Evolutionary conservation across 2,329 filamentous ascomycete species (phyloP).

Genomic region (Apiospora marii): DNA sequence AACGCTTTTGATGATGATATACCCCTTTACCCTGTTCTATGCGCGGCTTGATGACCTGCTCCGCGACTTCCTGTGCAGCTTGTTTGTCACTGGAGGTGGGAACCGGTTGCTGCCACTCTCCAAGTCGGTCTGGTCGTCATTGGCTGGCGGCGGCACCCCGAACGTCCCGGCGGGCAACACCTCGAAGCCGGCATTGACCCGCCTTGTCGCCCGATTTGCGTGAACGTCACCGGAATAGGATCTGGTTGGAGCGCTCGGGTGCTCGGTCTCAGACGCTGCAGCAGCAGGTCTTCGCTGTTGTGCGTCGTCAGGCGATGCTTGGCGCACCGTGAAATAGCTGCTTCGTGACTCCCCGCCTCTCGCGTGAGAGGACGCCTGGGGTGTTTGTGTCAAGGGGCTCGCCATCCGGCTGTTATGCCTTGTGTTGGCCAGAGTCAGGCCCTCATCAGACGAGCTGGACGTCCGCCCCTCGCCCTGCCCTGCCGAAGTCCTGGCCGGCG

Average conservation of each 20-base stretch:
- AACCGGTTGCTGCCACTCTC: constrained; percentile 31
- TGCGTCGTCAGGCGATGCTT: background rate
- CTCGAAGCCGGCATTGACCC: constrained; percentile 42
- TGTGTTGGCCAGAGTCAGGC: constrained; percentile 18
- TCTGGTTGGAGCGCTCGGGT: constrained; percentile 32
- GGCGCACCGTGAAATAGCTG: constrained; percentile 16
- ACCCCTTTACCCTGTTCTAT: background rate
- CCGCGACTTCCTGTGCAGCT: constrained; percentile 34
- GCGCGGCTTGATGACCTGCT: constrained; percentile 31
- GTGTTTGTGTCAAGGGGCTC: constrained; percentile 22
- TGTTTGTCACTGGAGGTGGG: constrained; percentile 27
- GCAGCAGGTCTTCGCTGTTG: background rate
- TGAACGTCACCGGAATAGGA: constrained; percentile 39
- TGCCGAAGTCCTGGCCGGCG: constrained; percentile 10
- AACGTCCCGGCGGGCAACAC: constrained; percentile 41
- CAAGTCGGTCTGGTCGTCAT: constrained; percentile 34
- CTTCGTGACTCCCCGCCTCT: background rate
- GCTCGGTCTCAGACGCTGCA: background rate
- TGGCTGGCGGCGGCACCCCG: constrained; percentile 12
- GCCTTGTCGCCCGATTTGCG: constrained; percentile 36
- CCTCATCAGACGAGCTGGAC: constrained; percentile 28
- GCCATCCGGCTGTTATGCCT: constrained; percentile 16
- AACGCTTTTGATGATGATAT: background rate
- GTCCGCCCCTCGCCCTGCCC: constrained; percentile 25
- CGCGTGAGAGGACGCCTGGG: background rate